These are phyloP conservation scores for Vitis hybrid DNA, from an alignment of 177 flowering plant genomes.

Conservation along the genomic window DNA sequence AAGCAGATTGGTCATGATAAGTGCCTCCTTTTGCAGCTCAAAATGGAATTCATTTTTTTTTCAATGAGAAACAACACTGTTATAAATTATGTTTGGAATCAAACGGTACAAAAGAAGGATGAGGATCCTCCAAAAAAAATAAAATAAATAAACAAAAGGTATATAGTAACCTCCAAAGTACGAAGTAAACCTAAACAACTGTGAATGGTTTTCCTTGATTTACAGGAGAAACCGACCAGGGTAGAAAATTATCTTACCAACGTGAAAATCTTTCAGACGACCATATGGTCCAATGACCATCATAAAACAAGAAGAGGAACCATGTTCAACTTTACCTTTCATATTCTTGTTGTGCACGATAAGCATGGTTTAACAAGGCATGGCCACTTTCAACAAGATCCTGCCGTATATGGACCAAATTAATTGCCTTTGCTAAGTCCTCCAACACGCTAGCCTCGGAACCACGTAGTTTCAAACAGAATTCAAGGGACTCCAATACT, in stretches of 20 bases:
- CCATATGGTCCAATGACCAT: neutral
- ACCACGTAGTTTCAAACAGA: conserved; percentile 90
- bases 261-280: neutral
- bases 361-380: conserved; percentile 80
- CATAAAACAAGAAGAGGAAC: conserved; percentile 6
- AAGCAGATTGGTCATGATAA: neutral
- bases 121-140: neutral
- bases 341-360: conserved; percentile 80
- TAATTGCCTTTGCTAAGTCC: conserved; percentile 86
- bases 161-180: too few species aligned
- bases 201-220: too few species aligned
- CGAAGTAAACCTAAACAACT: too few species aligned
- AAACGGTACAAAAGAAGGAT: neutral
- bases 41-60: neutral
- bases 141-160: too few species aligned
- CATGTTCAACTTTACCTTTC: conserved; percentile 59
- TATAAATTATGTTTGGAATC: neutral
- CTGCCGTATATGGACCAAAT: conserved; percentile 73
- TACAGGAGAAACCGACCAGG: too few species aligned
- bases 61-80: neutral
- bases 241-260: neutral
- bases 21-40: neutral
- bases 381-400: conserved; percentile 94
- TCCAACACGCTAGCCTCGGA: conserved; percentile 95
- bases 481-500: conserved; percentile 85